Conservation (phyloP, 2,329 filamentous ascomycete species). For the Ascocoryne sarcoides region DNA sequence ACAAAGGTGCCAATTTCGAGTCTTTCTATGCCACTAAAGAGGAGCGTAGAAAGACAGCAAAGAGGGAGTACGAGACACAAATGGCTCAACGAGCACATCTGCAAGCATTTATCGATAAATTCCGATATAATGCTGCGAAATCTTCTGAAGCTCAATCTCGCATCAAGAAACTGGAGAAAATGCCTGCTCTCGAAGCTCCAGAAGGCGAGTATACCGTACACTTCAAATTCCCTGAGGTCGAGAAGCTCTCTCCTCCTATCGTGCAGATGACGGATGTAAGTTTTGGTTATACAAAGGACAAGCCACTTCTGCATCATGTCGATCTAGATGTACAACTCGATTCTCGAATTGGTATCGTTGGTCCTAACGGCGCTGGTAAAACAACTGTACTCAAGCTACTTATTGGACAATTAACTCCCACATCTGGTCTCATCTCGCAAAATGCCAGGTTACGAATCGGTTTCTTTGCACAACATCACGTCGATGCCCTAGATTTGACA, state of each 20-base stretch:
- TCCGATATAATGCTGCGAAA: conserved; percentile 97
- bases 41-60: conserved; percentile 91
- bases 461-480: conserved; percentile 98
- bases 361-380: conserved; percentile 97
- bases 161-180: conserved; percentile 97
- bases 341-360: conserved; percentile 97
- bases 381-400: conserved; percentile 98
- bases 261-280: conserved; percentile 92
- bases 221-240: conserved; percentile 95
- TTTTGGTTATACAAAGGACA: conserved; percentile 80
- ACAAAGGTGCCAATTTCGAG: conserved; percentile 94
- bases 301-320: conserved; percentile 71
- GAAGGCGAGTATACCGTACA: conserved; percentile 93
- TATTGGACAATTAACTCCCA: conserved; percentile 72
- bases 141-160: conserved; percentile 96
- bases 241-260: conserved; percentile 94
- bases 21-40: conserved; percentile 96
- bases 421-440: conserved; percentile 74
- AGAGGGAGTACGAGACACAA: conserved; percentile 97
- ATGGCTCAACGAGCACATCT: conserved; percentile 90
- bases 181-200: conserved; percentile 83
- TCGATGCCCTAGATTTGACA: conserved; percentile 87
- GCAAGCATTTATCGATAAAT: conserved; percentile 98
- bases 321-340: conserved; percentile 96
- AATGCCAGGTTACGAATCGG: conserved; percentile 84